Conservation (phyloP, 164 flowering plant species). For the Tetrastigma voinierianum region DNA sequence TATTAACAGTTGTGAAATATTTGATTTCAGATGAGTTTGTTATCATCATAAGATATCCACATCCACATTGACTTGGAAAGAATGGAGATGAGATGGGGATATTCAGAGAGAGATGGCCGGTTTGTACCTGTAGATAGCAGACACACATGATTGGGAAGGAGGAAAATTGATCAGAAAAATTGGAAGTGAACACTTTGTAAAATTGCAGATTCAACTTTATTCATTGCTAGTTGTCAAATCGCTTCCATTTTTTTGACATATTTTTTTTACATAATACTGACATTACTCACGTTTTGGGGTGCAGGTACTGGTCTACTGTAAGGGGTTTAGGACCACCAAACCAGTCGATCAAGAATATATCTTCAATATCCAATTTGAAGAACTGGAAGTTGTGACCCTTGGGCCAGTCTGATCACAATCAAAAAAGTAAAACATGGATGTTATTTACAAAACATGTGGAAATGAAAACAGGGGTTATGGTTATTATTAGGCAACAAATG, state of each 20-base stretch:
- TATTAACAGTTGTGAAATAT: too few relatives aligned
- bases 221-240: neutral
- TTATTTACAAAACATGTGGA: neutral
- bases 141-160: constrained; percentile 10
- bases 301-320: constrained; percentile 69
- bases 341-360: constrained; percentile 81
- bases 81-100: neutral
- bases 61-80: constrained; percentile 1
- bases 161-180: constrained; percentile 11
- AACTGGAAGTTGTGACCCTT: constrained; percentile 68
- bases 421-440: constrained; percentile 2
- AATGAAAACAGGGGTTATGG: neutral
- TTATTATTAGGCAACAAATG: neutral
- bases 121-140: constrained; percentile 26
- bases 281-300: constrained; percentile 59
- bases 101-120: constrained; percentile 17
- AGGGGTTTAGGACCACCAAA: constrained; percentile 88
- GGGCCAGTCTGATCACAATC: constrained; percentile 73
- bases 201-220: neutral
- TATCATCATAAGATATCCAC: neutral
- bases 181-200: neutral
- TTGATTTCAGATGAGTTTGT: neutral
- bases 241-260: constrained; percentile 3
- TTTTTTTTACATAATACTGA: neutral
- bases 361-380: constrained; percentile 70